Evolutionary conservation across 805 yeast species (phyloP).

Genomic region (Lachancea waltii): DNA sequence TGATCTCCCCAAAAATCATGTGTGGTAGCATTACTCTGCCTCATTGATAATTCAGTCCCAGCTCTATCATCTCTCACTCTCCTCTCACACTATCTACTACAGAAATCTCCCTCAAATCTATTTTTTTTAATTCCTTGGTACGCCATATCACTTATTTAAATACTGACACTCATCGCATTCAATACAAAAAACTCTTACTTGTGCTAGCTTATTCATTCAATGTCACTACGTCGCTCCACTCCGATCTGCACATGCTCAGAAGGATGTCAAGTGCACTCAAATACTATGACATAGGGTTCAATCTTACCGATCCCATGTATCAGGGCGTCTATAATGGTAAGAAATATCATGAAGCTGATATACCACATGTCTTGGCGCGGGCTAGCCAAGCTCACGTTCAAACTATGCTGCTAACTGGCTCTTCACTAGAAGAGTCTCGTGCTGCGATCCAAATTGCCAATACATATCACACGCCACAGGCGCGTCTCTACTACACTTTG

Average conservation of each 20-base stretch:
- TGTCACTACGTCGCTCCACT: background rate
- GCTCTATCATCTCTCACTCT: too few relatives aligned
- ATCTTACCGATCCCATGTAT: constrained; percentile 86
- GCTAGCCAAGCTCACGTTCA: constrained; percentile 62
- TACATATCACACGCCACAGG: constrained; percentile 19
- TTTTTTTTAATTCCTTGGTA: too few relatives aligned
- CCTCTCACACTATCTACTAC: too few relatives aligned
- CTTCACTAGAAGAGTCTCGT: constrained; percentile 60
- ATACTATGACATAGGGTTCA: constrained; percentile 53
- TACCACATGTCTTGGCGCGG: constrained; percentile 54
- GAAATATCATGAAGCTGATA: constrained; percentile 60
- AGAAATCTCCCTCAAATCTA: too few relatives aligned
- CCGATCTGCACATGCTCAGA: constrained; percentile 17
- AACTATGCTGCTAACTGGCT: constrained; percentile 76
- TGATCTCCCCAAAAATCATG: too few relatives aligned
- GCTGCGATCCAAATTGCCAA: constrained; percentile 54
- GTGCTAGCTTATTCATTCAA: too few relatives aligned
- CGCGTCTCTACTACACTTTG: constrained; percentile 54
- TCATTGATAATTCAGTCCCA: too few relatives aligned
- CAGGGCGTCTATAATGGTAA: constrained; percentile 71
- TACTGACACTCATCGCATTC: too few relatives aligned
- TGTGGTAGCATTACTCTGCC: too few relatives aligned
- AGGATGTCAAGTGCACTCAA: constrained; percentile 20
- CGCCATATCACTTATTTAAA: too few relatives aligned
- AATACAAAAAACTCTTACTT: too few relatives aligned